These are phyloP conservation scores for Gaeumannomyces tritici DNA, from an alignment of 2,329 filamentous ascomycete genomes.

Conservation along the genomic window DNA sequence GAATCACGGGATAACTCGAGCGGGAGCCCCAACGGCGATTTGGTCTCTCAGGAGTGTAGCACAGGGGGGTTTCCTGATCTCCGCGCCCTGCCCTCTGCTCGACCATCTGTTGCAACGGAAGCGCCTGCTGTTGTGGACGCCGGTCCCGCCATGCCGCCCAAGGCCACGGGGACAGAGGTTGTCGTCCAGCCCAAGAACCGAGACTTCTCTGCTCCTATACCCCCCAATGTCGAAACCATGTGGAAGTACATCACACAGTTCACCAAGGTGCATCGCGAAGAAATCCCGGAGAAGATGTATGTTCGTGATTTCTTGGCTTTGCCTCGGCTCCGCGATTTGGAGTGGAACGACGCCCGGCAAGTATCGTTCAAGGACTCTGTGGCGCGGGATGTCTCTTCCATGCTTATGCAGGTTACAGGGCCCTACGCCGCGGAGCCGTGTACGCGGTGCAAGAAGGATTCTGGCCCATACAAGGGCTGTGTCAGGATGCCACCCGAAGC, in stretches of 20 bases:
- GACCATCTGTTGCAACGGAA: too few species aligned
- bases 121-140: too few species aligned
- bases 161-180: not conserved
- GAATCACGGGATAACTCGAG: too few species aligned
- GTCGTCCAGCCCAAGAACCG: not conserved
- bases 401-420: slow-evolving; percentile 22
- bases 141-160: too few species aligned
- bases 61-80: not conserved
- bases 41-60: not conserved
- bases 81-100: too few species aligned
- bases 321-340: slow-evolving; percentile 16
- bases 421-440: slow-evolving; percentile 16
- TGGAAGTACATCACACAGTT: slow-evolving; percentile 19
- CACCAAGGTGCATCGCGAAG: slow-evolving; percentile 5
- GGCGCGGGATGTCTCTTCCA: slow-evolving; percentile 16
- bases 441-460: slow-evolving; percentile 11
- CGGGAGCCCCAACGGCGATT: too few species aligned
- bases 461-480: slow-evolving; percentile 20
- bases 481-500: slow-evolving; percentile 12
- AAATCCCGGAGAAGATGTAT: slow-evolving; percentile 10
- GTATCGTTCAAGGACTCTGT: slow-evolving; percentile 12
- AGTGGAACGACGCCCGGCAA: slow-evolving; percentile 17
- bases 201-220: not conserved
- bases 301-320: slow-evolving; percentile 14
- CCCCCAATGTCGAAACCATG: slow-evolving; percentile 5